Evolutionary conservation across 2,329 filamentous ascomycete species (phyloP).

Genomic region (Cytospora piceicola): DNA sequence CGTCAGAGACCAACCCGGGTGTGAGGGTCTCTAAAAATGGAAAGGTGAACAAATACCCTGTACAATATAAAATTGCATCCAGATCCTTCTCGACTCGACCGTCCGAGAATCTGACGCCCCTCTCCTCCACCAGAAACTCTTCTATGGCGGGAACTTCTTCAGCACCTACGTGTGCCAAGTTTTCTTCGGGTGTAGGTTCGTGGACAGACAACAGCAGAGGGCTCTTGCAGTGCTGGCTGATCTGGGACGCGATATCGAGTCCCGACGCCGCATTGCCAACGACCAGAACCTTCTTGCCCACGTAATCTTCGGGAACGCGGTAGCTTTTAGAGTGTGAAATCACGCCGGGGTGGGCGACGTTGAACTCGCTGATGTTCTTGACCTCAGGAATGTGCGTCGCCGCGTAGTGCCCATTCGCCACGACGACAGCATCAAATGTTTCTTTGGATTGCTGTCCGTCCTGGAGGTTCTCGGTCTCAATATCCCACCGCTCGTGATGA

Average conservation of each 20-base stretch:
- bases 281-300: constrained; percentile 74
- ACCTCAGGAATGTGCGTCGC: constrained; percentile 70
- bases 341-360: constrained; percentile 58
- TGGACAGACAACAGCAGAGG: constrained; percentile 69
- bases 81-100: constrained; percentile 67
- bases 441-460: constrained; percentile 35
- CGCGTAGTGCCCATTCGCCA: constrained; percentile 76
- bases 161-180: constrained; percentile 49
- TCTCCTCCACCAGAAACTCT: constrained; percentile 55
- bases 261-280: constrained; percentile 86
- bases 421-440: constrained; percentile 74
- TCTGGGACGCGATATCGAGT: constrained; percentile 79
- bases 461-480: constrained; percentile 29
- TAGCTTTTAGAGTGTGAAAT: constrained; percentile 83
- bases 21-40: constrained; percentile 65
- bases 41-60: constrained; percentile 84
- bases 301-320: constrained; percentile 65
- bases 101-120: constrained; percentile 67
- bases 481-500: constrained; percentile 59
- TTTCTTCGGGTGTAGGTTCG: constrained; percentile 51
- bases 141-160: constrained; percentile 63
- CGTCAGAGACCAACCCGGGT: constrained; percentile 65
- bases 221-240: constrained; percentile 61
- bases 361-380: constrained; percentile 62
- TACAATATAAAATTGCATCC: constrained; percentile 83